phyloP scores from a whole-genome alignment of 306 rosid genomes.

The Vicia villosa region DNA sequence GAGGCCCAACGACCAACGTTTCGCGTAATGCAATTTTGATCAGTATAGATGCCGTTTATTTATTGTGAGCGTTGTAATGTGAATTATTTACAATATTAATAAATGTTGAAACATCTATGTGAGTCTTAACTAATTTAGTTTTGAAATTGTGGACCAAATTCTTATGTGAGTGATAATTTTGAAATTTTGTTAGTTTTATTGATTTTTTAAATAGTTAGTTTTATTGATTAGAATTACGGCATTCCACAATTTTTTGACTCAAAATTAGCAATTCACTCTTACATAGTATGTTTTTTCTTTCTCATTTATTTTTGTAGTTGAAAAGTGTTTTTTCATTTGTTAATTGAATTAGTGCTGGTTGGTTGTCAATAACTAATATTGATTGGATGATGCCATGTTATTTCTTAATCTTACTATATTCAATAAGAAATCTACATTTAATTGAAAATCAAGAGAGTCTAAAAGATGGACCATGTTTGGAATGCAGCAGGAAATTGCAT shows the following conservation, averaged over 20 bases:
- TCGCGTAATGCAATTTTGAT: too few relatives aligned
- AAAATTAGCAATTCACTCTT: background rate
- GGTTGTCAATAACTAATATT: background rate
- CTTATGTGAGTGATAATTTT: background rate
- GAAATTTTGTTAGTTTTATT: background rate
- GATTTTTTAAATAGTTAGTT: too few relatives aligned
- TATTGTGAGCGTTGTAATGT: too few relatives aligned
- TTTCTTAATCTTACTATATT: background rate
- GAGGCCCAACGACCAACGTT: too few relatives aligned
- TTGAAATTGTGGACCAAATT: background rate
- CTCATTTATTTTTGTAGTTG: background rate
- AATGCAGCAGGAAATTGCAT: slow-evolving; percentile 33
- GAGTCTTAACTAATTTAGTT: background rate
- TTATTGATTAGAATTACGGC: background rate
- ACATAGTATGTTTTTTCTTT: background rate
- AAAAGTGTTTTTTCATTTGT: background rate
- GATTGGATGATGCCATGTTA: background rate
- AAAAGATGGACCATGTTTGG: slow-evolving; percentile 21
- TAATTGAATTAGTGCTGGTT: background rate
- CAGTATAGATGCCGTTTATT: too few relatives aligned
- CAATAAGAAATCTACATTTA: background rate
- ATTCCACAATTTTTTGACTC: background rate
- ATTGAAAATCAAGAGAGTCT: background rate
- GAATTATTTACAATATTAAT: too few relatives aligned
- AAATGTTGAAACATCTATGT: too few relatives aligned